These are phyloP conservation scores for Xylaria longipes DNA, from an alignment of 495 filamentous ascomycete species.

Conservation along the genomic window DNA sequence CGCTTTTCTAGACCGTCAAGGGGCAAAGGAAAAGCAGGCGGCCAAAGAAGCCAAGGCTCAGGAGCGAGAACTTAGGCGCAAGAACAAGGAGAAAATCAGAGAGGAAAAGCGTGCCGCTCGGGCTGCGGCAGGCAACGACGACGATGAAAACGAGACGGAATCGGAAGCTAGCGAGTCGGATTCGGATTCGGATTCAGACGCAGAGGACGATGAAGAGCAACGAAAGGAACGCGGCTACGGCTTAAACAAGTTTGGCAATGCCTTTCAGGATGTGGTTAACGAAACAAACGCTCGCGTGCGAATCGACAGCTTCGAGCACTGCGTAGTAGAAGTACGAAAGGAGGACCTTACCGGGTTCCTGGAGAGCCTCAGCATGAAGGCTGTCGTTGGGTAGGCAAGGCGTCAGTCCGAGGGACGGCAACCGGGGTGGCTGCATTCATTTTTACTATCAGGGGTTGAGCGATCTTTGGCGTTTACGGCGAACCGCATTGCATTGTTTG, in stretches of 20 bases:
- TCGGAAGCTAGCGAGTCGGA: conserved; percentile 60
- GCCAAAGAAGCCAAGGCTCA: conserved; percentile 65
- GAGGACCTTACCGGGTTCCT: conserved; percentile 92
- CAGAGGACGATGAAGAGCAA: conserved; percentile 65
- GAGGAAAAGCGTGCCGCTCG: conserved; percentile 63
- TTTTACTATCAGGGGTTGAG: conserved; percentile 16
- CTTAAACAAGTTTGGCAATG: conserved; percentile 87
- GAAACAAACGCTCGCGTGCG: conserved; percentile 89
- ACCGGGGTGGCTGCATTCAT: conserved; percentile 3
- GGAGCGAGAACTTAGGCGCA: conserved; percentile 63
- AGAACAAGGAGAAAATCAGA: conserved; percentile 65
- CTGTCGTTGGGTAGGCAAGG: conserved; percentile 74
- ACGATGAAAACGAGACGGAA: conserved; percentile 64
- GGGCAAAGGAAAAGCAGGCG: conserved; percentile 64
- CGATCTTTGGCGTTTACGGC: conserved; percentile 24
- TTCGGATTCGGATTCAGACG: conserved; percentile 64
- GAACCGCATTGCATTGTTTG: conserved; percentile 25
- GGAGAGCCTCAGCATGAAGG: conserved; percentile 89
- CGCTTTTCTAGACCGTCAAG: conserved; percentile 65
- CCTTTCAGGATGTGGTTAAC: conserved; percentile 92
- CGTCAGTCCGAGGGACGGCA: background rate
- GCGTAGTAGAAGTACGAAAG: conserved; percentile 94
- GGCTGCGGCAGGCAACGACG: conserved; percentile 52
- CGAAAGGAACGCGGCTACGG: conserved; percentile 67
- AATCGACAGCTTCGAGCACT: conserved; percentile 97